Conservation (phyloP, 78 protist species). For the Emiliania huxleyi region DNA sequence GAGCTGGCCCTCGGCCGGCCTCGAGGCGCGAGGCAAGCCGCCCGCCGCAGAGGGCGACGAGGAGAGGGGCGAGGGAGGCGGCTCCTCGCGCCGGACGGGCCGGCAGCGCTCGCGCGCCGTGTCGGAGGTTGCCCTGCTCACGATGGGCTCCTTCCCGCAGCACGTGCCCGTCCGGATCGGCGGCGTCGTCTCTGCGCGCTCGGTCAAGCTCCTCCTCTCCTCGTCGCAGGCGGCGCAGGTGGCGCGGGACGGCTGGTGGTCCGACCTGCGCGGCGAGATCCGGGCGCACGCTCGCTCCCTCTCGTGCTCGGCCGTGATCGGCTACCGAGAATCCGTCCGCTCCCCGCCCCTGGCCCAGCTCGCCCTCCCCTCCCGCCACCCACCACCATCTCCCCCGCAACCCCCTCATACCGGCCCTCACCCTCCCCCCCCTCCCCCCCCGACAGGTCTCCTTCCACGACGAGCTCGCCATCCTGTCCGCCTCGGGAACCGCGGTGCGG, state of each 20-base stretch:
- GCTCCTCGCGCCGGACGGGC: background rate
- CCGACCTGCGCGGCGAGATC: slow-evolving; percentile 48
- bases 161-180: background rate
- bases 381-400: too few relatives aligned
- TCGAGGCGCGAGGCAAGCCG: background rate
- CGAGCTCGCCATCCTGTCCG: slow-evolving; percentile 23
- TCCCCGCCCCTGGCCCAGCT: too few relatives aligned
- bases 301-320: slow-evolving; percentile 47
- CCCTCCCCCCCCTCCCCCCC: too few relatives aligned
- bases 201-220: slow-evolving; percentile 15
- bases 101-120: background rate
- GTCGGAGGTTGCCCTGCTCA: slow-evolving; percentile 2
- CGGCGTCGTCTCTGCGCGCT: slow-evolving; percentile 47
- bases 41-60: background rate
- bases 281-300: slow-evolving; percentile 16
- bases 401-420: too few relatives aligned
- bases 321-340: too few relatives aligned
- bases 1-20: background rate
- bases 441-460: slow-evolving; percentile 46
- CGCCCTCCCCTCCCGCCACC: too few relatives aligned
- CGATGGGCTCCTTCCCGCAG: background rate
- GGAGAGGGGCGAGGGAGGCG: background rate
- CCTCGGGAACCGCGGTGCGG: slow-evolving; percentile 47
- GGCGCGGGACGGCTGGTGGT: slow-evolving; percentile 81
- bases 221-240: background rate